Evolutionary conservation across 1,139 yeast species (phyloP), one percentile per base, ranked within the genome.

Genomic region (Protomyces arabidopsidicola): DNA sequence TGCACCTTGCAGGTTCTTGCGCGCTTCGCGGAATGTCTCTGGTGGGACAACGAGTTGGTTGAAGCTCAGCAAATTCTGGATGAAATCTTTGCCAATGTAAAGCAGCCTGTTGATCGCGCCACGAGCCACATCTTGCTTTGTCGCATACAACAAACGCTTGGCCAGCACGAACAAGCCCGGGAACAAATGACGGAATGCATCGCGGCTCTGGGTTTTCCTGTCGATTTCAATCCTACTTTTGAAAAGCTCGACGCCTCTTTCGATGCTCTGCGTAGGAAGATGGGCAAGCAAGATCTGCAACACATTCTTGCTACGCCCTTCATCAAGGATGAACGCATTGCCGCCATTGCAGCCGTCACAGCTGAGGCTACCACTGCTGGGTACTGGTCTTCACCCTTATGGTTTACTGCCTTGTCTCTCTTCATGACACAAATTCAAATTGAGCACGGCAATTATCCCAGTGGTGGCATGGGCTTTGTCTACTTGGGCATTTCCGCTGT

Each of bases 401-500:
- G 45, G 27, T 57, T 67, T 38, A 61, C 51, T 8, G 51, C 36
- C 20, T 18, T 39, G 10, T 24, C 65, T 5, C 59, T 67, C 31
- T 24, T 58, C n/a, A 31, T 64, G 14, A 22, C 64, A 4, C 36
- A 65, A n/a, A 22, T 64, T 24, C 55, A 67, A 16, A 24, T 62
- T 18, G 53, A 48, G 22, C 27, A 56, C 14, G 67, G 68, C 31
- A 48, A 65, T 10, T 64, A 54, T 39, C 68, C 65, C 9, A 34
- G 50, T 36, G 45, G 62, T 14, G 56, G 65, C 16, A 53, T 53
- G 12, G 63, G 68, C 9, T 66, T 63, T 24, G 53, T 67, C 31
- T 62, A 24, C 16, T 34, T 66, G 14, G 68, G 65, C 35, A 65
- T 65, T 53, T 39, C 55, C 14, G 68, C 68, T 3, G 55, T 66